A percentile compares a stretch with the other conserved stretches of the same genome.
phyloP scores from a whole-genome alignment of 2,329 filamentous ascomycete genomes.

The Chrysoporthe cubensis region DNA sequence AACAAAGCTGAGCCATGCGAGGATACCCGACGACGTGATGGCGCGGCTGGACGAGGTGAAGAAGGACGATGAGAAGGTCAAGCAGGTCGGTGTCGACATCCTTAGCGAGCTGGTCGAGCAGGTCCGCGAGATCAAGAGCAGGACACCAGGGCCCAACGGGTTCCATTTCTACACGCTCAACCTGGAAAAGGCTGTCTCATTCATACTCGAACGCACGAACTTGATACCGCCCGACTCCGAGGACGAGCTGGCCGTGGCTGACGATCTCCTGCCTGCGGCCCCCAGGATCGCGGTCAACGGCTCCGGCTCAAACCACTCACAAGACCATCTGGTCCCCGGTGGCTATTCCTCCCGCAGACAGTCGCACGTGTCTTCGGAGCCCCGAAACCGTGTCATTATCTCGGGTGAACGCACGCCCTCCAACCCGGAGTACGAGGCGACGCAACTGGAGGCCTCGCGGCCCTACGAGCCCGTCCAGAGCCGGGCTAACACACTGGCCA shows the following conservation, averaged over 20 bases:
- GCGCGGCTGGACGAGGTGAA: slow-evolving; percentile 72
- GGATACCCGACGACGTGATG: slow-evolving; percentile 73
- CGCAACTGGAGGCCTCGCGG: slow-evolving; percentile 77
- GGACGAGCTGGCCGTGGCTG: slow-evolving; percentile 51
- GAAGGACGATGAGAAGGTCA: slow-evolving; percentile 80
- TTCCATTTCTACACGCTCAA: slow-evolving; percentile 99
- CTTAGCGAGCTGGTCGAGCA: slow-evolving; percentile 81
- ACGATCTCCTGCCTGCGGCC: slow-evolving; percentile 50
- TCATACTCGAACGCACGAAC: slow-evolving; percentile 84
- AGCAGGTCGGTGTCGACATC: slow-evolving; percentile 79
- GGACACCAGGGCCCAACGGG: slow-evolving; percentile 66
- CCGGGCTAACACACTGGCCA: slow-evolving; percentile 83
- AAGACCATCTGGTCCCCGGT: slow-evolving; percentile 18
- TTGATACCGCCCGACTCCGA: slow-evolving; percentile 68
- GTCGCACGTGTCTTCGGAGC: slow-evolving; percentile 81
- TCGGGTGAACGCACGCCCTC: slow-evolving; percentile 60
- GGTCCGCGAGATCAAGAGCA: slow-evolving; percentile 66
- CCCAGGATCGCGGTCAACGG: slow-evolving; percentile 59
- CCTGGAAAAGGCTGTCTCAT: slow-evolving; percentile 91
- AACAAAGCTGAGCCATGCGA: slow-evolving; percentile 91
- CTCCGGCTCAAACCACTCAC: slow-evolving; percentile 39
- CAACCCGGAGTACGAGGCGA: slow-evolving; percentile 70
- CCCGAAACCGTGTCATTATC: slow-evolving; percentile 86
- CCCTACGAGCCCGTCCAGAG: slow-evolving; percentile 74
- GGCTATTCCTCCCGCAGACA: slow-evolving; percentile 57